Percentiles rank a stretch among this genome's conserved stretches.
phyloP scores from a whole-genome alignment of 805 yeast genomes.

The Saturnispora bothae region DNA sequence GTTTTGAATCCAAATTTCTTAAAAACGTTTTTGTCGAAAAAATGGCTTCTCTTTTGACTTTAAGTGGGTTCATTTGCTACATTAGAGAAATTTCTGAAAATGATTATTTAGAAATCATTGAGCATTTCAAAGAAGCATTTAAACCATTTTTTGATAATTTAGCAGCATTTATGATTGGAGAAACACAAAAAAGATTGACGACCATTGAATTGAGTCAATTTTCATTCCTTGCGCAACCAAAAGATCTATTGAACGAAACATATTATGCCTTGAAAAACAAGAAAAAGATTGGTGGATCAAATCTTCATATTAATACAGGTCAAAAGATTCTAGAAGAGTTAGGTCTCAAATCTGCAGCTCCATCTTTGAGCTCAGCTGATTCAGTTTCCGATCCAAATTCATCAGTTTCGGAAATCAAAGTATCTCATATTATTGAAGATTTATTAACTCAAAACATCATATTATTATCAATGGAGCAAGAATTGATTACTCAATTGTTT shows the following conservation, averaged over 20 bases:
- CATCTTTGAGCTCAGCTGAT: background rate
- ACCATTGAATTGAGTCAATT: constrained; percentile 7
- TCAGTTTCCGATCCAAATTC: background rate
- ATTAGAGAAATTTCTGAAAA: constrained; percentile 45
- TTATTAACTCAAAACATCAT: constrained; percentile 11
- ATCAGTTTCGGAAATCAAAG: background rate
- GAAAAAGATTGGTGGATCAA: constrained; percentile 7
- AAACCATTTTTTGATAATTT: constrained; percentile 22
- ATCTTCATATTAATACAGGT: constrained; percentile 2
- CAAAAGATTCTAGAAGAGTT: constrained; percentile 19
- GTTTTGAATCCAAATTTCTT: constrained; percentile 11
- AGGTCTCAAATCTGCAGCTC: constrained; percentile 12
- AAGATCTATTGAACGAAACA: constrained; percentile 13
- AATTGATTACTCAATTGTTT: constrained; percentile 33
- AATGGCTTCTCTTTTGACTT: constrained; percentile 32
- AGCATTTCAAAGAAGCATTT: constrained; percentile 28
- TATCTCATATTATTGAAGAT: constrained; percentile 8
- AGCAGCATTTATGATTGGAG: constrained; percentile 13
- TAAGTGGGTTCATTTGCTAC: constrained; percentile 43
- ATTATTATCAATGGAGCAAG: constrained; percentile 32
- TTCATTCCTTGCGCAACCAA: constrained; percentile 17
- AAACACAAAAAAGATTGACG: constrained; percentile 11
- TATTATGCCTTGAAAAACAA: constrained; percentile 10
- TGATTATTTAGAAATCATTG: constrained; percentile 35
- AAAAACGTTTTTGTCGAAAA: constrained; percentile 17